phyloP scores from a whole-genome alignment of 2,329 filamentous ascomycete species.

The Harringtonia aguacate region DNA sequence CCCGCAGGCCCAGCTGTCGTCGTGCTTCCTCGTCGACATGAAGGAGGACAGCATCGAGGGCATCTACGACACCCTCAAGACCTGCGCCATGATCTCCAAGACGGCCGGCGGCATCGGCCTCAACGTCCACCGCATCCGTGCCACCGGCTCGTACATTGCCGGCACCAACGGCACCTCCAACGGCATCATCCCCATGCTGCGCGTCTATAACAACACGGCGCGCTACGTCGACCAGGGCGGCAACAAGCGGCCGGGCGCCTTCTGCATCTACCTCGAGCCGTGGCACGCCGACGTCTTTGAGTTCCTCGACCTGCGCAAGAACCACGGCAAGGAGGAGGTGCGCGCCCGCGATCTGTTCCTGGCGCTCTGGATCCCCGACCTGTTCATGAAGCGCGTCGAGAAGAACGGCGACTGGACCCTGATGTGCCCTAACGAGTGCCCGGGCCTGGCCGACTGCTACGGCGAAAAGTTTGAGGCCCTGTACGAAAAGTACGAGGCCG shows the following conservation, averaged over 20 bases:
- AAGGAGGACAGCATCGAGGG: conserved; percentile 99
- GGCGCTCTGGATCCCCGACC: conserved; percentile 93
- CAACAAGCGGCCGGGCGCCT: conserved; percentile 97
- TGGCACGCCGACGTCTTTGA: conserved; percentile 98
- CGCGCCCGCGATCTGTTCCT: conserved; percentile 96
- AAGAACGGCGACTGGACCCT: conserved; percentile 94
- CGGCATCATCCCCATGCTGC: conserved; percentile 93
- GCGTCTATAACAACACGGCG: conserved; percentile 98
- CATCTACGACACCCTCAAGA: conserved; percentile 98
- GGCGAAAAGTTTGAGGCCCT: conserved; percentile 94
- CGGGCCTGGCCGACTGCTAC: conserved; percentile 90
- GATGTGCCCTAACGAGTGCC: conserved; percentile 95
- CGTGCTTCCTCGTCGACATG: conserved; percentile 98
- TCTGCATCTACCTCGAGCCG: conserved; percentile 97
- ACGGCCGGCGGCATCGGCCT: conserved; percentile 96
- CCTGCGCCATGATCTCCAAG: conserved; percentile 99
- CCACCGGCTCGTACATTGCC: conserved; percentile 94
- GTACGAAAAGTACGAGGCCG: conserved; percentile 85
- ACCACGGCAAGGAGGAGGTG: conserved; percentile 97
- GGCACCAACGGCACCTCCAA: conserved; percentile 98
- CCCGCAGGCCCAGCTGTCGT: conserved; percentile 86
- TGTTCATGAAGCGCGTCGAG: conserved; percentile 99
- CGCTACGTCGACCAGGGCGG: conserved; percentile 98
- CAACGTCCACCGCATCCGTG: conserved; percentile 92
- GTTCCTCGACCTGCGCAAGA: conserved; percentile 96